Evolutionary conservation across 2,329 filamentous ascomycete genomes (phyloP).

Genomic region (Monosporascus ibericus): DNA sequence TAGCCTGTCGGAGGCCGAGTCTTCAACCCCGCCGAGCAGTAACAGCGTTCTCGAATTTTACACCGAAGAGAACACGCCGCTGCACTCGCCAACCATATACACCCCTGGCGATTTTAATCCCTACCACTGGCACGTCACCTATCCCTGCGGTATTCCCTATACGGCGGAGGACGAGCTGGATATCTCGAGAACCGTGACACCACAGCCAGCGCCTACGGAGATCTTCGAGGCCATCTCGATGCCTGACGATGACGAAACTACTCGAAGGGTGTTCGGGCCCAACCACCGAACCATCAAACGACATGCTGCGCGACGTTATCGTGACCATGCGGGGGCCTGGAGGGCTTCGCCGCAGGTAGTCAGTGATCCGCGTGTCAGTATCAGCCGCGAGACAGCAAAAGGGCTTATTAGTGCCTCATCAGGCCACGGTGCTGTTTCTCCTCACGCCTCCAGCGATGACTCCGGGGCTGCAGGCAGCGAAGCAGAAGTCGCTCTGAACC

Average conservation of each 20-base stretch:
- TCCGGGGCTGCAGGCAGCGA: constrained; percentile 29
- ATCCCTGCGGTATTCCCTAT: constrained; percentile 22
- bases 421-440: constrained; percentile 9
- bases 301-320: constrained; percentile 33
- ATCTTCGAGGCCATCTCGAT: constrained; percentile 26
- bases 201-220: constrained; percentile 18
- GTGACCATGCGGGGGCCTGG: constrained; percentile 39
- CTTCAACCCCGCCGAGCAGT: constrained; percentile 33
- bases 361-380: constrained; percentile 34
- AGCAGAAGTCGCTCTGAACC: constrained; percentile 36
- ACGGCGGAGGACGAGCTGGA: constrained; percentile 15
- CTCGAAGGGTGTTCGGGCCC: constrained; percentile 18
- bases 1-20: constrained; percentile 41
- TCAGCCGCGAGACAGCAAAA: constrained; percentile 33
- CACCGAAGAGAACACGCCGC: constrained; percentile 19
- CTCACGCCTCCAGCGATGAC: constrained; percentile 20
- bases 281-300: constrained; percentile 36
- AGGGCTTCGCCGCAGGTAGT: constrained; percentile 30
- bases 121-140: constrained; percentile 33
- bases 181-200: constrained; percentile 25
- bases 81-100: constrained; percentile 25
- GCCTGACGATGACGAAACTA: constrained; percentile 23
- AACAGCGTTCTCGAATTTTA: constrained; percentile 23
- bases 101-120: constrained; percentile 25
- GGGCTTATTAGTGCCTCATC: constrained; percentile 26